Percentiles rank a stretch among this genome's conserved stretches.
phyloP scores from a whole-genome alignment of 1,284 basidiomycete species.

The Ganoderma boninense region DNA sequence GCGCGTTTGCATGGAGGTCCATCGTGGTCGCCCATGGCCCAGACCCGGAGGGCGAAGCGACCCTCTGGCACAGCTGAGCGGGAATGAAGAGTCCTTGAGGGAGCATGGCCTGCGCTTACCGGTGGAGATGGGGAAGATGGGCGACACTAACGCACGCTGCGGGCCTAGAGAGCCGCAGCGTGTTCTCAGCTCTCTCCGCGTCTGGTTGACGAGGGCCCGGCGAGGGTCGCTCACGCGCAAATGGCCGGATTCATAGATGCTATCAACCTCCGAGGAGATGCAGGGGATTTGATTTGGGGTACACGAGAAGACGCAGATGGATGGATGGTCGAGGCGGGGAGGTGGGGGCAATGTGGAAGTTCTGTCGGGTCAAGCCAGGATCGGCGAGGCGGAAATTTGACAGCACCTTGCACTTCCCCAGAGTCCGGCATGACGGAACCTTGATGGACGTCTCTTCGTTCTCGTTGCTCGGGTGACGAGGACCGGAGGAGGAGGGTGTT shows the following conservation, averaged over 20 bases:
- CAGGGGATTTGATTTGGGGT: too few relatives aligned
- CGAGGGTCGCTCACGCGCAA: neutral
- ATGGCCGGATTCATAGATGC: neutral
- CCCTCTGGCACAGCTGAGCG: neutral
- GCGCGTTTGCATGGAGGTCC: neutral
- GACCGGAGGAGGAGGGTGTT: neutral
- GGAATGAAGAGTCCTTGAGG: neutral
- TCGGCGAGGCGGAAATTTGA: neutral
- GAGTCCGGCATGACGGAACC: neutral
- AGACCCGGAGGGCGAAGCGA: neutral
- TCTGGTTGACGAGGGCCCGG: neutral
- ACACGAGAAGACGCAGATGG: too few relatives aligned
- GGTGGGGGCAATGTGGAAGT: too few relatives aligned
- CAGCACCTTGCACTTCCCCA: neutral
- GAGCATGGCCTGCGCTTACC: neutral
- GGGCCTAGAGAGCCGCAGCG: neutral
- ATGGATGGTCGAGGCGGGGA: too few relatives aligned
- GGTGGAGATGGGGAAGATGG: neutral
- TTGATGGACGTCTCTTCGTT: neutral
- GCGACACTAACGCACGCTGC: neutral
- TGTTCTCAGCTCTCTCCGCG: neutral
- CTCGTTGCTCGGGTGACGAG: neutral
- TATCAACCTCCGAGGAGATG: constrained; percentile 2
- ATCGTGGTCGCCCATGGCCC: neutral
- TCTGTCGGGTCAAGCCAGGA: neutral